Percentiles rank a stretch among this genome's conserved stretches.
phyloP scores from a whole-genome alignment of 2,329 filamentous ascomycete species.

The Epichloe festucae region DNA sequence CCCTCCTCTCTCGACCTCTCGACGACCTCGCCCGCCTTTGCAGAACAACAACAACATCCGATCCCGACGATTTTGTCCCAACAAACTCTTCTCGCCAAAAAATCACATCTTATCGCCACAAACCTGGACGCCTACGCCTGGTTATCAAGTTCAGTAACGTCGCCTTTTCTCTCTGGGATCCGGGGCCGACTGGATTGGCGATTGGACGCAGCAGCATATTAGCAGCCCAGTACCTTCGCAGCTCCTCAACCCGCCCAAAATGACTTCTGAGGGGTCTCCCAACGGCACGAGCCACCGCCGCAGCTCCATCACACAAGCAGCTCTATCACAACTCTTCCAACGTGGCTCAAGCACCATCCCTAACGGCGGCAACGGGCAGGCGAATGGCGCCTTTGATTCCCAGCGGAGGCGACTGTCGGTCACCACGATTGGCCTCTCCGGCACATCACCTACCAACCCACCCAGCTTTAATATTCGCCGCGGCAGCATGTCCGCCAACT shows the following conservation, averaged over 20 bases:
- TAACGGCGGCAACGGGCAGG: conserved; percentile 25
- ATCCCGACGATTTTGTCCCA: not conserved
- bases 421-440: conserved; percentile 61
- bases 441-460: conserved; percentile 48
- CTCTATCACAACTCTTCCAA: conserved; percentile 45
- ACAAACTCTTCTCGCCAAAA: not conserved
- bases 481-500: conserved; percentile 58
- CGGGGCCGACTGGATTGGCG: not conserved
- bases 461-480: conserved; percentile 42
- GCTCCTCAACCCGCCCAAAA: conserved; percentile 9
- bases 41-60: not conserved
- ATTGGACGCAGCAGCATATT: conserved; percentile 2
- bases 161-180: not conserved
- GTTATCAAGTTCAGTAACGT: not conserved
- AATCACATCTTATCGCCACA: not conserved
- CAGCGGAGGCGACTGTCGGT: conserved; percentile 61
- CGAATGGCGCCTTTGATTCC: conserved; percentile 35
- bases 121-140: not conserved
- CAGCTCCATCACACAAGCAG: conserved; percentile 43
- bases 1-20: not conserved
- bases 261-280: conserved; percentile 23
- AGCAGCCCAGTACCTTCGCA: not conserved
- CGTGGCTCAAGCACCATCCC: conserved; percentile 36
- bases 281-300: conserved; percentile 34
- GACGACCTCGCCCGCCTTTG: not conserved